Evolutionary conservation across 2,329 filamentous ascomycete species (phyloP).

Genomic region (Alternaria gansuensis): DNA sequence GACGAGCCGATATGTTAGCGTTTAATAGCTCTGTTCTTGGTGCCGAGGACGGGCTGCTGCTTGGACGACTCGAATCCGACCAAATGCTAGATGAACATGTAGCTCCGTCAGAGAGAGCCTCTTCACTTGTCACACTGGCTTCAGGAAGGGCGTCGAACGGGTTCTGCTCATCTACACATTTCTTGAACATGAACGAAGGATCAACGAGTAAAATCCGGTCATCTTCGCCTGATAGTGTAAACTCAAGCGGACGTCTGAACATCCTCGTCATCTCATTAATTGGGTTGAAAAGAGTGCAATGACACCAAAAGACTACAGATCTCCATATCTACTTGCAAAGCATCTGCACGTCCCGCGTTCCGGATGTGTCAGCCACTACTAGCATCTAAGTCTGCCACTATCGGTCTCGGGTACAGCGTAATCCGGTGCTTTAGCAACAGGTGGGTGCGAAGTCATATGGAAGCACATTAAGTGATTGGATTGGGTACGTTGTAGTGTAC

Average conservation of each 20-base stretch:
- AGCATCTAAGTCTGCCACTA: neutral
- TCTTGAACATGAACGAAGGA: neutral
- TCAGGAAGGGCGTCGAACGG: conserved; percentile 3
- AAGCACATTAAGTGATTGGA: conserved; percentile 2
- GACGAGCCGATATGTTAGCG: neutral
- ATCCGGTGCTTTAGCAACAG: neutral
- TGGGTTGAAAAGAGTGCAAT: no score
- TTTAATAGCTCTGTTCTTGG: neutral
- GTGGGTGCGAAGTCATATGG: neutral
- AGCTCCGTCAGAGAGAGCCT: conserved; percentile 1
- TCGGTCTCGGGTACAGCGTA: neutral
- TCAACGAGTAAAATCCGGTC: conserved; percentile 2
- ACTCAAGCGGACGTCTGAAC: conserved; percentile 2
- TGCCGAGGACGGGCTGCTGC: conserved; percentile 9
- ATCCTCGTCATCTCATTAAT: neutral
- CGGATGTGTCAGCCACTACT: conserved; percentile 6
- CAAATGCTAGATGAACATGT: conserved; percentile 13
- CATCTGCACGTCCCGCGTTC: neutral
- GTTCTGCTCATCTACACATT: neutral
- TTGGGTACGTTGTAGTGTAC: neutral
- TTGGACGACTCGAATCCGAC: conserved; percentile 9
- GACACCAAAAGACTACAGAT: no score
- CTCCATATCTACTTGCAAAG: neutral
- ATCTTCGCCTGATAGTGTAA: neutral
- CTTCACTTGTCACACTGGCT: neutral